phyloP scores from a whole-genome alignment of 2,329 filamentous ascomycete genomes.

The Tolypocladium nubicola region DNA sequence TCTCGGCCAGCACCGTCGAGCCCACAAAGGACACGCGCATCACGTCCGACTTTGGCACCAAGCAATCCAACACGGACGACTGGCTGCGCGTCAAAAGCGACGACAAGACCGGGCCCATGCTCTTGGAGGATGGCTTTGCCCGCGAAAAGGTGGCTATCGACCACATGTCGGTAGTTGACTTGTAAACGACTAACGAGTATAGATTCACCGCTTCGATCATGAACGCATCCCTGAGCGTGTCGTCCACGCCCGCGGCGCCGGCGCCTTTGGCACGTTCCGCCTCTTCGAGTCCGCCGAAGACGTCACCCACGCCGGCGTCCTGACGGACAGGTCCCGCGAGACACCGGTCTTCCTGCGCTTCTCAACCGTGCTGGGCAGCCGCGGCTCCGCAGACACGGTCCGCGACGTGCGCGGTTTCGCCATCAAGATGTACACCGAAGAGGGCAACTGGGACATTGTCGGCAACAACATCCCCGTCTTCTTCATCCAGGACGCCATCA shows the following conservation, averaged over 20 bases:
- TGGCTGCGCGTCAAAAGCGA: conserved; percentile 59
- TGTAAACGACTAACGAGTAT: neutral
- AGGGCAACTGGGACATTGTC: conserved; percentile 59
- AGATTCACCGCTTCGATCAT: conserved; percentile 68
- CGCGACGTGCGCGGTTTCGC: conserved; percentile 78
- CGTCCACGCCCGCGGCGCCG: conserved; percentile 60
- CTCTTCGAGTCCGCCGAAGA: conserved; percentile 57
- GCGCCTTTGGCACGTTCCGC: conserved; percentile 60
- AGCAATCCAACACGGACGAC: conserved; percentile 62
- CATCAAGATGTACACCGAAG: conserved; percentile 53
- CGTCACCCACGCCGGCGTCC: conserved; percentile 54
- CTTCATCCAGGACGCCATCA: conserved; percentile 59
- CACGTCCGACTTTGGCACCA: conserved; percentile 70
- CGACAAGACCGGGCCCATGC: conserved; percentile 52
- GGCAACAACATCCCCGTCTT: conserved; percentile 61
- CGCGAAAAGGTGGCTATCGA: conserved; percentile 53
- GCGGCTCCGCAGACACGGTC: conserved; percentile 70
- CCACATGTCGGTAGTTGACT: neutral
- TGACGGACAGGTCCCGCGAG: conserved; percentile 44
- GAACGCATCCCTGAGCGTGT: conserved; percentile 44
- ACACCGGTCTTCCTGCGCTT: conserved; percentile 42
- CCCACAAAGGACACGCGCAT: conserved; percentile 47
- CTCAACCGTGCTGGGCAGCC: conserved; percentile 66
- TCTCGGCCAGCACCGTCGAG: conserved; percentile 48
- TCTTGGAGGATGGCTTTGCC: conserved; percentile 52